These are phyloP conservation scores for Geotrichum histeridarum DNA, from an alignment of 1,139 yeast species.

Conservation along the genomic window DNA sequence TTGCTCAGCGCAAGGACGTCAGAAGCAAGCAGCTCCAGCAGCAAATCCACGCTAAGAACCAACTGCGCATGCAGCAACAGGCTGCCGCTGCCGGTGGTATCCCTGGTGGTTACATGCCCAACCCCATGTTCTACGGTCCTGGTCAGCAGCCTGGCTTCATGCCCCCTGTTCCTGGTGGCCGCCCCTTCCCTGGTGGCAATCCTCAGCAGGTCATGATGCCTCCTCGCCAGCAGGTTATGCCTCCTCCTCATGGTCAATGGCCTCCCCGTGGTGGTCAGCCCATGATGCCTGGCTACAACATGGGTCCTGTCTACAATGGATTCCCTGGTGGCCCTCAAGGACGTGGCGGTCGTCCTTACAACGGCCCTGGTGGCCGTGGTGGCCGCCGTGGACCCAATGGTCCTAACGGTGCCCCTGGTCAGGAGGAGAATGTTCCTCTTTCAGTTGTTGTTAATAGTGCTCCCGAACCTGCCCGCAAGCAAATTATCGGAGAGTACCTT, in stretches of 20 bases:
- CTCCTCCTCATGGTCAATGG: constrained; percentile 67
- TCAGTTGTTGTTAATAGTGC: constrained; percentile 38
- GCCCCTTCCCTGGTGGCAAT: constrained; percentile 76
- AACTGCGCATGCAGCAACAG: constrained; percentile 95
- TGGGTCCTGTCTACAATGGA: constrained; percentile 73
- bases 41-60: constrained; percentile 97
- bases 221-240: constrained; percentile 62
- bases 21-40: constrained; percentile 97
- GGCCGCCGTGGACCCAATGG: constrained; percentile 25
- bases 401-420: constrained; percentile 20
- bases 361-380: constrained; percentile 24
- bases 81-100: constrained; percentile 63
- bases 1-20: constrained; percentile 98
- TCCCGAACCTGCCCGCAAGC: constrained; percentile 83
- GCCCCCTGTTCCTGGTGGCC: constrained; percentile 59
- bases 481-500: constrained; percentile 94
- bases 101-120: constrained; percentile 90
- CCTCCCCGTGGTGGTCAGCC: constrained; percentile 43
- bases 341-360: constrained; percentile 31
- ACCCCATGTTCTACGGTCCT: constrained; percentile 82
- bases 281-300: constrained; percentile 49
- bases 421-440: constrained; percentile 26
- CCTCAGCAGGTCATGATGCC: constrained; percentile 76
- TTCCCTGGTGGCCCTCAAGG: constrained; percentile 41
- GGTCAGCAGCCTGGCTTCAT: constrained; percentile 77